Evolutionary conservation across 2,329 filamentous ascomycete species (phyloP), one percentile per base, ranked within the genome.

Genomic region (Huntiella moniliformis): DNA sequence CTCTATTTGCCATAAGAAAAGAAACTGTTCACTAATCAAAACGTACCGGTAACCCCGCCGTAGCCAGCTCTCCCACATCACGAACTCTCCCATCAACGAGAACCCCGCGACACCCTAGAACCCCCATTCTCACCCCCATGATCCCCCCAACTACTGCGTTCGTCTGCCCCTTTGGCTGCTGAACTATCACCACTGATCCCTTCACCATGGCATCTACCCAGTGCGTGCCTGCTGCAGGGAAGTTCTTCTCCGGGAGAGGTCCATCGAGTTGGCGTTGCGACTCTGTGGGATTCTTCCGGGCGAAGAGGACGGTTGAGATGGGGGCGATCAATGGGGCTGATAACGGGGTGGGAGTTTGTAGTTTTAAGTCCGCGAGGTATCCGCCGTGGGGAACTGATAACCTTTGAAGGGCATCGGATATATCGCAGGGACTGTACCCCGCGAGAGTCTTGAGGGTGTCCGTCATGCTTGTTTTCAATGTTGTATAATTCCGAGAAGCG

Each of bases 71-170:
- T 12, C 61, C 62, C 13, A 84, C 54, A 61, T 86, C 82, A 50
- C 81, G 67, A 4, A 79, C 71, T 35, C 80, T 64, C 1, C 81
- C 81, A 52, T 74, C 69, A 5, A 83, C 75, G n/a, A 85, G 61
- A 8, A 79, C 68, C 2, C 68, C 79, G 52, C 66, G 64, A 13
- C 71, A 72, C 11, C 72, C 71, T 8, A 77, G 65, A 11, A 68
- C 57, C 54, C 75, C 74, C 70, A 85, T 80, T 15, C 81, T 67
- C 28, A 71, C 63, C 4, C 78, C 81, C 71, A 85, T 81, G 52
- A 86, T 82, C 13, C 81, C 81, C n/a, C 82, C 82, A 4, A 82
- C 68, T 5, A 82, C 69, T 4, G 81, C 81, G 59, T 81, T 83
- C 44, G 67, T 68, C 56, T 84, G 79, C 1, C 65, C 67, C 0